Conservation (phyloP, 179 eudicot species). For the Gypsophila paniculata region DNA sequence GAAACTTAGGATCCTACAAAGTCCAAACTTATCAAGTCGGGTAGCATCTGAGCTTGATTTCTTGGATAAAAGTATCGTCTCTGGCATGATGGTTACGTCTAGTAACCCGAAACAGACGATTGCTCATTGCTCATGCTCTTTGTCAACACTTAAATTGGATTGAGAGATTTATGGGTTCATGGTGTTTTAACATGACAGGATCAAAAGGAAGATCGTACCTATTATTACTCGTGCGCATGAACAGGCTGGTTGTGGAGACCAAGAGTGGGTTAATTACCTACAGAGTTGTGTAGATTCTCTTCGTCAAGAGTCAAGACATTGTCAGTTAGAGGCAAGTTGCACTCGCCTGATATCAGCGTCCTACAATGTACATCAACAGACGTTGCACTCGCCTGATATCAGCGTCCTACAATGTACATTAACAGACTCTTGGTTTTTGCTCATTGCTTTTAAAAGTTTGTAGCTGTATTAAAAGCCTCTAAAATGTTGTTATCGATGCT, state of each 20-base stretch:
- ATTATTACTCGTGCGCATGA: constrained; percentile 67
- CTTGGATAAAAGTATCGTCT: too few relatives aligned
- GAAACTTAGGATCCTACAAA: too few relatives aligned
- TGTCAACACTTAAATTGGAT: too few relatives aligned
- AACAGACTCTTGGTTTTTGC: background rate
- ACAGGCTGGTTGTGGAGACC: constrained; percentile 64
- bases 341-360: background rate
- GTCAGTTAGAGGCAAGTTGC: background rate
- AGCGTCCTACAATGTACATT: background rate
- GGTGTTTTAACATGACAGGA: constrained; percentile 50
- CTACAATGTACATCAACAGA: background rate
- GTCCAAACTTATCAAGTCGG: too few relatives aligned
- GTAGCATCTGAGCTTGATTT: too few relatives aligned
- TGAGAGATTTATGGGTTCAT: background rate
- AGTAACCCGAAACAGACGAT: background rate
- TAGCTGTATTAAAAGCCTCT: background rate
- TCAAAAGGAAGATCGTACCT: constrained; percentile 67
- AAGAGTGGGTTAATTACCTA: constrained; percentile 59
- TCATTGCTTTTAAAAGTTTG: background rate
- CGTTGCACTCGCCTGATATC: background rate
- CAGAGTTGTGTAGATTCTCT: constrained; percentile 36
- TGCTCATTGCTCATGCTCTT: background rate
- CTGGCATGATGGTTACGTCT: background rate
- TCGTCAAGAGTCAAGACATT: too few relatives aligned
- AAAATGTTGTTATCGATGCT: too few relatives aligned